Conservation (phyloP, 768 basidiomycete genomes). For the Lepiota venenata region DNA sequence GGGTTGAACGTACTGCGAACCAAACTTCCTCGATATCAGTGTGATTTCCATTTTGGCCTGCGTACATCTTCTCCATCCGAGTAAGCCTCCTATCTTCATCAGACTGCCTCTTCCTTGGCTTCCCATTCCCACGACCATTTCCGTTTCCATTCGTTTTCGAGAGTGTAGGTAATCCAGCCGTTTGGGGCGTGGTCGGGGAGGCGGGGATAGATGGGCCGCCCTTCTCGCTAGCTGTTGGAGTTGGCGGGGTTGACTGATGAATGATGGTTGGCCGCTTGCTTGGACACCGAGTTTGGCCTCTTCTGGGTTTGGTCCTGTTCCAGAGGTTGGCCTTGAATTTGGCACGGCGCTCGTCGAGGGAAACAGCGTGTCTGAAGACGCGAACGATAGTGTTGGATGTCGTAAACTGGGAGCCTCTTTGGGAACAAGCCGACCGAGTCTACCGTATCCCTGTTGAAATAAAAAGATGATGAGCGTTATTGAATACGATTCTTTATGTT, state of each 20-base stretch:
- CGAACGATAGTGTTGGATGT: conserved; percentile 51
- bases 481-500: too few species aligned
- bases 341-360: conserved; percentile 60
- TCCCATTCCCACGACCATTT: background rate
- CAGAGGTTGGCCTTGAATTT: conserved; percentile 58
- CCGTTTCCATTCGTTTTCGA: background rate
- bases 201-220: background rate
- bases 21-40: conserved; percentile 63
- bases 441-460: conserved; percentile 59
- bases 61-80: conserved; percentile 30
- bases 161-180: background rate
- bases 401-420: conserved; percentile 53
- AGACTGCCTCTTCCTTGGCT: conserved; percentile 15
- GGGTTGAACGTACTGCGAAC: conserved; percentile 44
- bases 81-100: conserved; percentile 23
- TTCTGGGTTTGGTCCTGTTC: conserved; percentile 30
- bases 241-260: background rate
- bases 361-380: conserved; percentile 60
- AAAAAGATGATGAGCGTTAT: background rate
- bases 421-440: conserved; percentile 57
- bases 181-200: background rate
- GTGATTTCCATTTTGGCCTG: conserved; percentile 15
- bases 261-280: background rate
- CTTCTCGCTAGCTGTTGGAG: conserved; percentile 1
- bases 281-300: conserved; percentile 25